phyloP scores from a whole-genome alignment of 768 basidiomycete genomes.

The Russula emetica region DNA sequence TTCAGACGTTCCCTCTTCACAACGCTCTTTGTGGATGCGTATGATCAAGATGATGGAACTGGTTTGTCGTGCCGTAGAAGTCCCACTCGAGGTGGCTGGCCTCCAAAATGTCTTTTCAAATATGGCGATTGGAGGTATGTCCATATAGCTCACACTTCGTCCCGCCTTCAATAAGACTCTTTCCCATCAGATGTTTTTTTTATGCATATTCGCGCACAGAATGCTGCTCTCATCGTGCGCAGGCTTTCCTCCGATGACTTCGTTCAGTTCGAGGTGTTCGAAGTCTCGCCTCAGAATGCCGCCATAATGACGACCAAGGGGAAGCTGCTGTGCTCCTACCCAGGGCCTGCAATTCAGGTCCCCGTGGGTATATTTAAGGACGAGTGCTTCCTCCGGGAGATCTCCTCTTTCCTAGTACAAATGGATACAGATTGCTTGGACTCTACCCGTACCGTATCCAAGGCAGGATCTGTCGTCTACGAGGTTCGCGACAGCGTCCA shows the following conservation, averaged over 20 bases:
- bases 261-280: conserved; percentile 45
- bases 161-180: not conserved
- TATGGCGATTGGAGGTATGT: conserved; percentile 11
- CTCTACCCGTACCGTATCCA: conserved; percentile 36
- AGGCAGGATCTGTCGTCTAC: conserved; percentile 29
- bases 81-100: not conserved
- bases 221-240: conserved; percentile 42
- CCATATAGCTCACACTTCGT: not conserved
- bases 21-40: conserved; percentile 7
- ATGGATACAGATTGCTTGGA: conserved; percentile 38
- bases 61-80: not conserved
- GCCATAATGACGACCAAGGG: conserved; percentile 39
- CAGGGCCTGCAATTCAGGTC: conserved; percentile 43
- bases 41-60: conserved; percentile 17
- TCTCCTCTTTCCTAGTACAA: conserved; percentile 39
- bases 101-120: conserved; percentile 1
- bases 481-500: conserved; percentile 43
- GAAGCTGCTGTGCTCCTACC: conserved; percentile 46
- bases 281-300: conserved; percentile 39
- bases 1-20: not conserved
- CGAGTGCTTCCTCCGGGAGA: conserved; percentile 34
- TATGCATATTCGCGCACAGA: conserved; percentile 44
- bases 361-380: conserved; percentile 33
- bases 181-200: conserved; percentile 36
- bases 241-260: conserved; percentile 1